Conservation (phyloP, 169 alveolate species). For the Perkinsus marinus region DNA sequence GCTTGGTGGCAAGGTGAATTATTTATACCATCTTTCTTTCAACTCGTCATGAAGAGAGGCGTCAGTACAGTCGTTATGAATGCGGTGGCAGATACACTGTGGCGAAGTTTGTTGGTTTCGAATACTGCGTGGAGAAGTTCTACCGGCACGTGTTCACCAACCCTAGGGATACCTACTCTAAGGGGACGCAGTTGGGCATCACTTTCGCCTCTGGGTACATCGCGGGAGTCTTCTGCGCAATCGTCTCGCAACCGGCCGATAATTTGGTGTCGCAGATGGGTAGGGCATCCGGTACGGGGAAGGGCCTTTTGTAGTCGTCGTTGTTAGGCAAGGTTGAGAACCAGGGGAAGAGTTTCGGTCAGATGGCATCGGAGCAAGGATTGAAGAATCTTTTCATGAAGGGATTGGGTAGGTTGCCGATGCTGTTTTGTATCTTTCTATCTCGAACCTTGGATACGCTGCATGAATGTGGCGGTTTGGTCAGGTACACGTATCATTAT, state of each 20-base stretch:
- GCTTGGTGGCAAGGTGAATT: too few species aligned
- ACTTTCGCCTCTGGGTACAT: conserved; percentile 88
- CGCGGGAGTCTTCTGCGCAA: conserved; percentile 90
- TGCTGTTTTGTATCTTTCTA: neutral
- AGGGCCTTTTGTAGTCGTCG: neutral
- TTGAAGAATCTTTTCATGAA: conserved; percentile 48
- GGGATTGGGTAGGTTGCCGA: conserved; percentile 35
- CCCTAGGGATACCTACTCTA: conserved; percentile 68
- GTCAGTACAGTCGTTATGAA: too few species aligned
- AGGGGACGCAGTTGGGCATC: conserved; percentile 71
- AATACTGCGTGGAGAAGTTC: conserved; percentile 71
- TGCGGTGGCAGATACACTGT: conserved; percentile 62
- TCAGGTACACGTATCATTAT: conserved; percentile 86
- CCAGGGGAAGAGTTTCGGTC: neutral
- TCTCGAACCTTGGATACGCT: too few species aligned
- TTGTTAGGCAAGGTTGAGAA: neutral
- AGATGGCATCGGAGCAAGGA: conserved; percentile 27
- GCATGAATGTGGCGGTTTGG: conserved; percentile 32
- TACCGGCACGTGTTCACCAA: conserved; percentile 72
- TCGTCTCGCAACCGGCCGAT: conserved; percentile 95
- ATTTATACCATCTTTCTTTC: too few species aligned
- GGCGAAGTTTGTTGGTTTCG: conserved; percentile 94
- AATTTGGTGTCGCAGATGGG: conserved; percentile 84
- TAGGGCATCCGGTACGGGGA: conserved; percentile 42
- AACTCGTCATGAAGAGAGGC: too few species aligned